Base-by-base conservation (phyloP, 129 eudicot genomes). In the Deinandra increscens region DNA sequence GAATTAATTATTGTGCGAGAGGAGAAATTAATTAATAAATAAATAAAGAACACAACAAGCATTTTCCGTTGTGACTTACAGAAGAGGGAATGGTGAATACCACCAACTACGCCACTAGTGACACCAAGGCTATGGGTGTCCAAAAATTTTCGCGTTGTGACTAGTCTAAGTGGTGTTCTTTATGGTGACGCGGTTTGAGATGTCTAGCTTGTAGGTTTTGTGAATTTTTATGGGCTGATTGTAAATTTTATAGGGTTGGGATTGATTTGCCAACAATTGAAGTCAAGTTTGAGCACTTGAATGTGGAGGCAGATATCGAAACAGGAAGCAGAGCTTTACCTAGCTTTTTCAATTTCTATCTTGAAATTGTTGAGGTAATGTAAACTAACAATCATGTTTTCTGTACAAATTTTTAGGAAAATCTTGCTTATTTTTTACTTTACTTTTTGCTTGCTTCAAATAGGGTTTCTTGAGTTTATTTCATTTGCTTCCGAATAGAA, bases 261-360 rank as follows among this genome's bases (percentile, higher is more conserved):
- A 80, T 89, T 69, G 79, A 75, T n/a, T 78, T 89, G 68, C 97
- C 96, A 22, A 87, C 90, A 44, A 83, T 91, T 29, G 96, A 91
- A 85, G 96, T 91, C 11, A 78, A 85, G 50, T 91, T 75, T 41
- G 85, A 91, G 75, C 84, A 91, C 77, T 72, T 91, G 41, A 87
- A 61, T 46, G 79, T 91, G 42, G 96, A 85, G 37, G 90, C 88
- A 23, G 80, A 85, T 68, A 71, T 90, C 58, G 70, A 80, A 80
- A 85, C 80, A 8, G 96, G 92, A 39, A 73, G 90, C 33, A 73
- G 97, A 74, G 90, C 92, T 60, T 46, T 91, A 70, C 97, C 97
- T 66, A 79, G 96, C 36, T 77, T 91, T 23, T 23, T 85, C 68
- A 91, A 91, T 70, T 87, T 84, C 72, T 66, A 49, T 69, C 46